Evolutionary conservation across 305 asterid species (phyloP), one percentile per base, ranked within the genome.

Genomic region (Fraxinus xanthoxyloides): DNA sequence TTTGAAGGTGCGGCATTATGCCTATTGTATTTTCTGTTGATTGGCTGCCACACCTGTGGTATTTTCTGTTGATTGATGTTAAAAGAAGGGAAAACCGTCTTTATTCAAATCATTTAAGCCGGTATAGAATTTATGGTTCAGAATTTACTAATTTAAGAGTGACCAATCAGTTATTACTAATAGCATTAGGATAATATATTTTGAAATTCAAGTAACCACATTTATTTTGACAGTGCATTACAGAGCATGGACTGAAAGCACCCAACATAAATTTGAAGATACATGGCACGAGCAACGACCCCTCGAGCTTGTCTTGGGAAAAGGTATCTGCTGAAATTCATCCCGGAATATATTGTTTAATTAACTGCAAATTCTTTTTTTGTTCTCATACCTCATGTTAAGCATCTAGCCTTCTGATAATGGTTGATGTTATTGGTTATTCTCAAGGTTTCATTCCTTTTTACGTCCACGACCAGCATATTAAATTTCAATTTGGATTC

Each of bases 231-330:
- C 89, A 96, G 99, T 94, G 88, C 97, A 96, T 86, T 94, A 93
- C 83, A 89, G 89, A 90, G 98, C 98, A 83, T 96, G 99, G 99
- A 84, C 97, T 67, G 93, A 90, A 87, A 91, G 92, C 87, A 92
- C 97, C 73, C 90, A 81, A 46, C 98, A 94, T 94, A 93, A 94
- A 88, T 96, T 96, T 74, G 98, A 94, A 87, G 99, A 96, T 82
- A 93, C 98, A 77, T 94, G 99, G 98, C 93, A 87, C 34, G 98
- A 96, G 81, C 97, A 92, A 48, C 97, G 90, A 84, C 98, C 97
- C 38, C 88, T 93, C 78, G 98, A 96, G 92, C 86, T 96, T 86
- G 84, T 96, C 78, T 74, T 96, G 51, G 98, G 99, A 82, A 96
- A 96, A 94, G 99, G 99, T 67, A 59, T 46, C 80, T 73, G 69